These are phyloP conservation scores for Aspergillus amoenus DNA, from an alignment of 2,329 filamentous ascomycete genomes.

Conservation along the genomic window DNA sequence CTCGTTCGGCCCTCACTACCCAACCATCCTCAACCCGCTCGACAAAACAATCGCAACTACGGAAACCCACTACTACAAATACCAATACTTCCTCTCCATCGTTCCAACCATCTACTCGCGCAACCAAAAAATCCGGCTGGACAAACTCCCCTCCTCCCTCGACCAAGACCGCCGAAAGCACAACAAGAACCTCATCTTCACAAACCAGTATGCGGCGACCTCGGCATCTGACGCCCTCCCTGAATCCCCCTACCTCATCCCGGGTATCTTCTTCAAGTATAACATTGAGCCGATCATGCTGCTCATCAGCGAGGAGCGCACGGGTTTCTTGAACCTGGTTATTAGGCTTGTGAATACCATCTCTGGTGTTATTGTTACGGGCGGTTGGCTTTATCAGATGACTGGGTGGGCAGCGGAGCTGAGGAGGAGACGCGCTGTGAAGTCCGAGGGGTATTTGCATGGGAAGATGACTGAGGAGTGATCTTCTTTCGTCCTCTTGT, in stretches of 20 bases:
- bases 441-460: slow-evolving; percentile 50
- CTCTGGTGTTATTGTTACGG: slow-evolving; percentile 85
- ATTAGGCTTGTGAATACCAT: slow-evolving; percentile 88
- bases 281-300: slow-evolving; percentile 95
- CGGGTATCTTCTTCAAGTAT: slow-evolving; percentile 97
- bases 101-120: slow-evolving; percentile 91
- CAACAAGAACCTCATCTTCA: slow-evolving; percentile 67
- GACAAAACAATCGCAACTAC: slow-evolving; percentile 83
- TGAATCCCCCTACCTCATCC: slow-evolving; percentile 64
- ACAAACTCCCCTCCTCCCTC: slow-evolving; percentile 40
- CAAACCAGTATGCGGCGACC: slow-evolving; percentile 97
- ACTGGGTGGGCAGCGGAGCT: slow-evolving; percentile 68
- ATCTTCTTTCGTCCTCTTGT: neutral
- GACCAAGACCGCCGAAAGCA: slow-evolving; percentile 32
- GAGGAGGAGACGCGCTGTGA: slow-evolving; percentile 42
- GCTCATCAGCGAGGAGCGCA: slow-evolving; percentile 77
- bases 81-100: slow-evolving; percentile 94
- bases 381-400: slow-evolving; percentile 88
- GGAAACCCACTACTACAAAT: slow-evolving; percentile 82
- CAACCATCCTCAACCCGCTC: slow-evolving; percentile 87
- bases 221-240: slow-evolving; percentile 69
- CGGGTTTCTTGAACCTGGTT: slow-evolving; percentile 70
- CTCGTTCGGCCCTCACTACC: slow-evolving; percentile 96
- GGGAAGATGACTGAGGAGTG: slow-evolving; percentile 38
- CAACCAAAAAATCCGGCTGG: slow-evolving; percentile 39